Base-by-base conservation (phyloP, 768 basidiomycete species). In the Ramaria sp. region DNA sequence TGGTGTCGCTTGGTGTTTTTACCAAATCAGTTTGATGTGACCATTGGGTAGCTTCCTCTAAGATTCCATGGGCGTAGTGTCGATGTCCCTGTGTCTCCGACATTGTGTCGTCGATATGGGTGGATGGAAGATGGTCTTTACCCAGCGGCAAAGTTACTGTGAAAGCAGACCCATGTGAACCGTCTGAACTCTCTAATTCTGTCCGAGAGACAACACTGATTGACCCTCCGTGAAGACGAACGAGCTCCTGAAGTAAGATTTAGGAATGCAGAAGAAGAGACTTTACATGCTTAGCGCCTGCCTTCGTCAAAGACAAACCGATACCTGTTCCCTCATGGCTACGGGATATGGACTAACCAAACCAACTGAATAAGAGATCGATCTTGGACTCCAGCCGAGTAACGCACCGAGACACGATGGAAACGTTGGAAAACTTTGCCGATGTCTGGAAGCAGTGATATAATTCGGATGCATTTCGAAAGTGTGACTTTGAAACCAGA, bases 1-100 rank as follows among this genome's bases (percentile, higher is more conserved):
- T 47, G 1, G 59, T 20, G 30, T 47, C 51, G 31, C 51, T 54
- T 30, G 47, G 46, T 3, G 43, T 48, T 22, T 52, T 54, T 53
- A 50, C 41, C 54, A 17, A 50, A 53, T 51, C 64, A 56, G n/a
- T 60, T 39, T 24, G 67, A 62, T 30, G 34, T 22, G 61, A 67
- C 70, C 71, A 73, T 34, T 69, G 67, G 45, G 68, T 64, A 1
- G 70, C 71, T 57, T 73, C 72, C 24, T 71, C 70, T n/a, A 72
- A 66, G 41, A 71, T 67, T 1, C 67, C 70, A 51, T 66, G 59
- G 3, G 68, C 71, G 51, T 71, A 72, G 13, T 58, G 46, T 30
- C 63, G 53, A 65, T 62, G 56, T 24, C 53, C 30, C 12, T 54
- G 58, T 19, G 42, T 34, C 7, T 47, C 47, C 11, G 56, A 51